Base-by-base conservation (phyloP, 164 flowering plant genomes). In the Sedum album region DNA sequence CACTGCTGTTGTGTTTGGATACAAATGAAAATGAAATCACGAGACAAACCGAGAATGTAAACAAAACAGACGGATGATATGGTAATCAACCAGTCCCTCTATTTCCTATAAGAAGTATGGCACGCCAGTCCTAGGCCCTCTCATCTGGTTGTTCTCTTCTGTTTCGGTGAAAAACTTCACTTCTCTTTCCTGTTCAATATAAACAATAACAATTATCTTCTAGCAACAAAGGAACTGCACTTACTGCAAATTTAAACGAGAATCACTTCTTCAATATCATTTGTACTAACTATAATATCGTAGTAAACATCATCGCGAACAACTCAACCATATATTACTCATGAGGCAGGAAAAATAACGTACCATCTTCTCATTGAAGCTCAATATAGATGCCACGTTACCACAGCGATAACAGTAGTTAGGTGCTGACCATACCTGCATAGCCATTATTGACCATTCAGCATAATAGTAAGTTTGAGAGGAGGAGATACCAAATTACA, bases 381-480 rank as follows among this genome's bases (percentile, higher is more conserved):
- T 90, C 86, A 95, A 83, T 69, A 95, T 95, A 65, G 99, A 95
- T 73, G 99, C 99, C 17, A 95, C 99, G 75, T 95, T 95, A 53
- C 97, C 97, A 84, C 99, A 95, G 1, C 99, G 88, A 68, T 95
- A 95, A 73, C 99, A 92, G 76, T 95, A 95, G 76, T 95, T 91
- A 66, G 97, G 96, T 61, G 97, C 96, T 72, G 97, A 91, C 97
- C 96, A 95, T 14, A 93, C 98, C 98, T 93, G 79, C 72, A 80
- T 39, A 70, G 51, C 72, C 76, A 74, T 41, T 68, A 67, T 10
- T 42, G 72, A 28, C 33, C 33, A 57, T 26, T 57, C 2, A 57
- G 48, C 48, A 8, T 13, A 14, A 28, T 26, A 2, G 28, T 26
- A 57, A 11, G 17, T 44, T 17, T 44, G 20, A 11, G 42, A 39